Conservation (phyloP, 106 monocot genomes). For the Allium cepa region DNA sequence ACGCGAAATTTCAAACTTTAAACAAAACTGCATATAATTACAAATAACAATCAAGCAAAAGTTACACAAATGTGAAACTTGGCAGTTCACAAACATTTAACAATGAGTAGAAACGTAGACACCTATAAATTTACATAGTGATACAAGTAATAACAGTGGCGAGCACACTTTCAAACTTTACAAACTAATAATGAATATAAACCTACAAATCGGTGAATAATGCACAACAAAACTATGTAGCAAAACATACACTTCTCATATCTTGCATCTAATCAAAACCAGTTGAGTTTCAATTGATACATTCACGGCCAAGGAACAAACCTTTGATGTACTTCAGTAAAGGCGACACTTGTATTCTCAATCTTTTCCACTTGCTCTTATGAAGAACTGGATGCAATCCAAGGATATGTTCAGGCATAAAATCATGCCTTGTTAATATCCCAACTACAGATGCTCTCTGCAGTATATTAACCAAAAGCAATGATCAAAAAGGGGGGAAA, state of each 20-base stretch:
- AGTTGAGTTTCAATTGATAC: not conserved
- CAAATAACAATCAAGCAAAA: no score
- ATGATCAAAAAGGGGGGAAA: not conserved
- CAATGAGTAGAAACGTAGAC: no score
- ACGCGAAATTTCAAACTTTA: no score
- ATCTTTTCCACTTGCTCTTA: conserved; percentile 25
- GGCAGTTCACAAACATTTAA: no score
- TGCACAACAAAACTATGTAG: not conserved
- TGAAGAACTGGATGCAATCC: conserved; percentile 30
- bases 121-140: not conserved
- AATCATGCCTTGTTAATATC: conserved; percentile 54
- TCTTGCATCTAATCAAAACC: not conserved
- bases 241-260: not conserved
- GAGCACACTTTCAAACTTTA: not conserved
- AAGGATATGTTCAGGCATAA: conserved; percentile 53
- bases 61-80: no score
- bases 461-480: conserved; percentile 3
- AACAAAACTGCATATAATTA: no score
- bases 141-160: not conserved
- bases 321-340: conserved; percentile 14
- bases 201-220: not conserved
- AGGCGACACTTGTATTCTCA: conserved; percentile 12
- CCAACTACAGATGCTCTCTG: conserved; percentile 51
- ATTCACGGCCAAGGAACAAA: not conserved
- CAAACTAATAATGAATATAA: not conserved